These are phyloP conservation scores for Scedosporium boydii DNA, from an alignment of 2,329 filamentous ascomycete genomes.

Conservation along the genomic window DNA sequence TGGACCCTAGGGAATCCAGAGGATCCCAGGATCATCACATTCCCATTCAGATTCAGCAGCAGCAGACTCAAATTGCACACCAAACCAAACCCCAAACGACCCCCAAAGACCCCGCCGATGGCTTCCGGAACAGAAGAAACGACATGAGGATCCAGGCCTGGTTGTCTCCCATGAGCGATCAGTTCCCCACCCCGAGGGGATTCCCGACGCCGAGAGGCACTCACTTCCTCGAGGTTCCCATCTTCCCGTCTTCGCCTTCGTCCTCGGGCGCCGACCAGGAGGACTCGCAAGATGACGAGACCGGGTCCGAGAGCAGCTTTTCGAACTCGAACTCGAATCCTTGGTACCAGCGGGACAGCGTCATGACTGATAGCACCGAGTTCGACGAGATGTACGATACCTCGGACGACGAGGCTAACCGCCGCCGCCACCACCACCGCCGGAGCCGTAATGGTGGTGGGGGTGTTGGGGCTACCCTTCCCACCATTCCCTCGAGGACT, in stretches of 20 bases:
- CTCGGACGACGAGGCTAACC: constrained; percentile 62
- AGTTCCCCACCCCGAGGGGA: constrained; percentile 41
- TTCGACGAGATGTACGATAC: constrained; percentile 86
- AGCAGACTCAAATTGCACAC: constrained; percentile 4
- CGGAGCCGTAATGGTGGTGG: too few species aligned
- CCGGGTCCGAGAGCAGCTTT: constrained; percentile 32
- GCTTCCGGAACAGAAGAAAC: constrained; percentile 15
- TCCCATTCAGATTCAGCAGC: background rate
- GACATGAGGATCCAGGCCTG: constrained; percentile 46
- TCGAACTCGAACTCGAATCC: constrained; percentile 42
- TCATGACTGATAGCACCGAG: constrained; percentile 56
- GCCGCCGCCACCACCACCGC: constrained; percentile 4
- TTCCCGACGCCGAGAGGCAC: constrained; percentile 64
- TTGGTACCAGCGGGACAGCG: constrained; percentile 49
- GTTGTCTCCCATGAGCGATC: constrained; percentile 49
- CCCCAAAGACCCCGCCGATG: background rate
- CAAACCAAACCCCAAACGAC: background rate
- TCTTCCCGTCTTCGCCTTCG: constrained; percentile 52
- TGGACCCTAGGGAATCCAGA: background rate
- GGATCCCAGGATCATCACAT: background rate
- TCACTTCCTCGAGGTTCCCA: constrained; percentile 54
- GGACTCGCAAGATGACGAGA: constrained; percentile 16
- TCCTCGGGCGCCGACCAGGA: constrained; percentile 38
- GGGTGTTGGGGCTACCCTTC: background rate
- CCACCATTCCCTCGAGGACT: constrained; percentile 4